Conservation (phyloP, 495 filamentous ascomycete genomes). For the Geoglossum glabrum region DNA sequence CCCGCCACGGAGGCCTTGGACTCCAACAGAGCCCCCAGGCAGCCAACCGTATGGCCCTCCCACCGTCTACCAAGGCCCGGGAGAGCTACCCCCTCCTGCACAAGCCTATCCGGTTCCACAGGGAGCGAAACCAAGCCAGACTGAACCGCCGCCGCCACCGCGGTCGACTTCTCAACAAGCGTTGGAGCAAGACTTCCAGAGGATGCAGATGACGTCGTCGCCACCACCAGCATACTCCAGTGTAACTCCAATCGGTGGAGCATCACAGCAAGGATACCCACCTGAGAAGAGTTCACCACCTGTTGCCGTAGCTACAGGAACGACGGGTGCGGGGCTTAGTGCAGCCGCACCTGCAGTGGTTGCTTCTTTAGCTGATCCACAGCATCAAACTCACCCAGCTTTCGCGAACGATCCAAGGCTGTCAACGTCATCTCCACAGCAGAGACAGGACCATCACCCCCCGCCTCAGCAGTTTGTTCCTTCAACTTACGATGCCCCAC, state of each 20-base stretch:
- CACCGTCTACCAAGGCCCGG: slow-evolving; percentile 74
- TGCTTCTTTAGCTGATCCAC: slow-evolving; percentile 17
- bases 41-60: slow-evolving; percentile 81
- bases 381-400: slow-evolving; percentile 46
- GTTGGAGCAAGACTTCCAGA: slow-evolving; percentile 70
- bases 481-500: slow-evolving; percentile 16
- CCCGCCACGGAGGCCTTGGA: slow-evolving; percentile 62
- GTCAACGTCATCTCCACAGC: slow-evolving; percentile 13
- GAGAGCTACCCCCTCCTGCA: slow-evolving; percentile 26
- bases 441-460: slow-evolving; percentile 8
- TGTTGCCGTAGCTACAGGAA: slow-evolving; percentile 8
- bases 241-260: slow-evolving; percentile 29
- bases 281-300: slow-evolving; percentile 45
- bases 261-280: slow-evolving; percentile 38
- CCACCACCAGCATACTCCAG: slow-evolving; percentile 87
- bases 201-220: slow-evolving; percentile 64
- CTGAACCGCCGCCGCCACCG: slow-evolving; percentile 9
- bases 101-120: slow-evolving; percentile 15
- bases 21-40: slow-evolving; percentile 80
- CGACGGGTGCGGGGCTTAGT: slow-evolving; percentile 19
- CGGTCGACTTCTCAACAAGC: slow-evolving; percentile 22
- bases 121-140: slow-evolving; percentile 12
- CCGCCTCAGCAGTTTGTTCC: slow-evolving; percentile 9
- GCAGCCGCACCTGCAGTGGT: slow-evolving; percentile 14
- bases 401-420: slow-evolving; percentile 58